Evolutionary conservation across 2,329 filamentous ascomycete genomes (phyloP), one percentile per base, ranked within the genome.

Genomic region (Xylariaceae sp.): DNA sequence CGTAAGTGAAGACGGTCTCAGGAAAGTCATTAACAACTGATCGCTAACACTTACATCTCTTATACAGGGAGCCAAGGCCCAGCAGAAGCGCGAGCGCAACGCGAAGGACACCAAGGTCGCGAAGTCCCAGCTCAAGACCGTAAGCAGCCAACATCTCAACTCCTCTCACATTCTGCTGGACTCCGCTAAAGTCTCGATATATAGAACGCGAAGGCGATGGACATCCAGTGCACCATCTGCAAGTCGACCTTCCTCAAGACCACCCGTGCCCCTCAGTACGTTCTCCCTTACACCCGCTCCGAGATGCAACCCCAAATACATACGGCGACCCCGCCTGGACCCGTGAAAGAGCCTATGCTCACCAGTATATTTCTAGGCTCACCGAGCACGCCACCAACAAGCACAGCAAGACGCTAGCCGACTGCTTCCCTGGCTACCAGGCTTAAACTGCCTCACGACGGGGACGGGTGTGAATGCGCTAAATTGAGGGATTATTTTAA

Each of bases 241-340:
- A 88, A 86, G 76, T 83, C 87, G 67, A 89, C 88, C 35, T 92
- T 92, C 78, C 82, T 92, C 67, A 87, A 88, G 79, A 92, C 89
- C 41, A 88, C 87, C 62, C 87, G 88, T 71, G 84, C 82, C 62
- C 87, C 87, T 69, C 85, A 88, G 84, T 87, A 79, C 66, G 83
- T 77, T 49, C 47, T 23, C 49, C 53, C 18, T 30, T 23, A 49
- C 52, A 58, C 37, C 37, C 51, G 30, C 15, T 41, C 45, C 60
- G 57, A 51, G 47, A 35, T 23, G 10, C 18, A 9, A 11, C 17
- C 30, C 51, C 50, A 13, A 30, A 13, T 48, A 9, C 5, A 39
- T 35, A 49, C 39, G 11, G 13, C 39, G 10, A 10, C 18, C 35
- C 10, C 8, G 4, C 39, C 41, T 23, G 13, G 44, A 45, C 17